These are phyloP conservation scores for Lablab purpureus DNA, from an alignment of 306 rosid species.

Conservation along the genomic window DNA sequence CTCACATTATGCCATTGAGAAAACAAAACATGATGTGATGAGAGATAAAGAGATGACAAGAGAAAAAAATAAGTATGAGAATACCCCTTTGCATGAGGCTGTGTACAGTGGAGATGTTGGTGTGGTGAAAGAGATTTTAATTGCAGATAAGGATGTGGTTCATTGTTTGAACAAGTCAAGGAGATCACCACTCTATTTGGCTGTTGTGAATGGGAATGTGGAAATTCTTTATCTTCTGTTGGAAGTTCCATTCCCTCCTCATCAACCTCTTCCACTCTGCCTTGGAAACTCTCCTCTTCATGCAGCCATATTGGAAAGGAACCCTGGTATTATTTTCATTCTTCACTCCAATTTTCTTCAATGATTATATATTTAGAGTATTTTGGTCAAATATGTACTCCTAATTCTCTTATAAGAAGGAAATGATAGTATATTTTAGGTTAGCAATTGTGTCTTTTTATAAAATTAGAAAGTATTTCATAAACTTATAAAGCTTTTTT, in stretches of 20 bases:
- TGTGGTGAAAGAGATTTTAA: background rate
- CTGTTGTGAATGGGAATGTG: background rate
- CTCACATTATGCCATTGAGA: background rate
- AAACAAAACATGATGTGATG: background rate
- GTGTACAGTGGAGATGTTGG: background rate
- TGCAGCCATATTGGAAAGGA: conserved; percentile 22
- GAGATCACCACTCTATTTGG: conserved; percentile 44
- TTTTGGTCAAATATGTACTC: too few species aligned
- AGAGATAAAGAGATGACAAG: background rate
- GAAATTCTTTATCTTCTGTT: background rate
- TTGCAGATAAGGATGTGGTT: background rate
- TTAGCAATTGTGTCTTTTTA: too few species aligned
- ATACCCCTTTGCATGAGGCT: conserved; percentile 49
- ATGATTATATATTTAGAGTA: too few species aligned
- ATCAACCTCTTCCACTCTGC: background rate
- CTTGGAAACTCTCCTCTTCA: conserved; percentile 41
- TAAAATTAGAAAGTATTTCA: too few species aligned
- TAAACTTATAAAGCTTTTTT: too few species aligned
- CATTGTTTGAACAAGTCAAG: conserved; percentile 1
- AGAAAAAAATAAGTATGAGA: conserved; percentile 10
- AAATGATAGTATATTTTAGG: too few species aligned
- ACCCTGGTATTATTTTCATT: conserved; percentile 17
- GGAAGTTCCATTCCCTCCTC: background rate
- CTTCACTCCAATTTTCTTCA: background rate
- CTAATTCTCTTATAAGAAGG: too few species aligned